These are phyloP conservation scores for Davidsoniella eucalypti DNA, from an alignment of 2,329 filamentous ascomycete genomes.

Conservation along the genomic window DNA sequence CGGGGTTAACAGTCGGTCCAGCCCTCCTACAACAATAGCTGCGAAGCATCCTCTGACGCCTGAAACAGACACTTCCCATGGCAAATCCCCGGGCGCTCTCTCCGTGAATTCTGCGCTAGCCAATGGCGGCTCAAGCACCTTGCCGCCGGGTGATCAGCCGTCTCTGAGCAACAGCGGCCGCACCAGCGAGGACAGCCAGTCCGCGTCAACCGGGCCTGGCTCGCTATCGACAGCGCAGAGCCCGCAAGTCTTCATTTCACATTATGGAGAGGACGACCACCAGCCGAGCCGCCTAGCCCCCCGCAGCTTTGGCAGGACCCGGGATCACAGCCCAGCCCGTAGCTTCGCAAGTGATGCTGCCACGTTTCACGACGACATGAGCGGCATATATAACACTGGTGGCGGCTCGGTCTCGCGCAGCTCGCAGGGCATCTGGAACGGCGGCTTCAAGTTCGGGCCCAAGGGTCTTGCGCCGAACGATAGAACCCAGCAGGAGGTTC, in stretches of 20 bases:
- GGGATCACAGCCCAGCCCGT: not conserved
- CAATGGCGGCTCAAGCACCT: too few relatives aligned
- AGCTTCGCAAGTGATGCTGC: constrained; percentile 10
- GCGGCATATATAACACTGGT: constrained; percentile 1
- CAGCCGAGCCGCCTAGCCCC: not conserved
- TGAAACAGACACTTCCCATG: constrained; percentile 4
- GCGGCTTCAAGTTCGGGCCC: not conserved
- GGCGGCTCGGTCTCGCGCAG: not conserved
- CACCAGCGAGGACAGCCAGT: constrained; percentile 3
- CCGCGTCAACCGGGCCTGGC: not conserved
- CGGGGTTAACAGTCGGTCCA: not conserved
- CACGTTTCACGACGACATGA: constrained; percentile 7
- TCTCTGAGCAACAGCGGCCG: not conserved
- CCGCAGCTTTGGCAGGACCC: not conserved
- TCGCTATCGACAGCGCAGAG: not conserved
- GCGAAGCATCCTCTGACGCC: constrained; percentile 3
- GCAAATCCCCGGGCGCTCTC: not conserved
- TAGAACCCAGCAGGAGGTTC: constrained; percentile 10
- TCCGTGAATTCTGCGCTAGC: not conserved
- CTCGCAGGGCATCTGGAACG: not conserved
- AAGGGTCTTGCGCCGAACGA: constrained; percentile 6
- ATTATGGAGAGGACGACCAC: not conserved
- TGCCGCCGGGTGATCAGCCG: not conserved
- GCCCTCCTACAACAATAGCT: not conserved
- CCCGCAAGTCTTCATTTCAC: not conserved